These are phyloP conservation scores for Chalciporus piperatus DNA, from an alignment of 768 basidiomycete species.

Conservation along the genomic window DNA sequence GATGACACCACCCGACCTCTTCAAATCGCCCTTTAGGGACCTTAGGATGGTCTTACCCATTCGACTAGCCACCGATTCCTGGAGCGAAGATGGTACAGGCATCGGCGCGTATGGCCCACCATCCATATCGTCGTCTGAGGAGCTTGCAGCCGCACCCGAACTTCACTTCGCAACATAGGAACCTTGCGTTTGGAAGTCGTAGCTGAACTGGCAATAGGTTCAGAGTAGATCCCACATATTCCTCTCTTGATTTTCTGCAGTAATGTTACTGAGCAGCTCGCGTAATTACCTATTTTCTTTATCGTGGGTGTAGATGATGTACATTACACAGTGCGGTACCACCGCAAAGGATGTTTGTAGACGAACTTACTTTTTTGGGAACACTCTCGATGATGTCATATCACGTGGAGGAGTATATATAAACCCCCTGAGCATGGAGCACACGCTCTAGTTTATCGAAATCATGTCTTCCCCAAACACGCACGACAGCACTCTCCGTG, in stretches of 20 bases:
- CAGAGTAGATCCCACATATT: background rate
- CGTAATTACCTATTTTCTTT: background rate
- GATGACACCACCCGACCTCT: constrained; percentile 54
- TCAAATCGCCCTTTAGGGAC: constrained; percentile 54
- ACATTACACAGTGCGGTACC: no score
- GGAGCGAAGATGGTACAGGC: constrained; percentile 38
- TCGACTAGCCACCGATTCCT: constrained; percentile 61
- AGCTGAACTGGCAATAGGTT: background rate
- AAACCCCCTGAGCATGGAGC: background rate
- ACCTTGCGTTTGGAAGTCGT: background rate
- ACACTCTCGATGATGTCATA: constrained; percentile 20
- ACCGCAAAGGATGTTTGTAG: background rate
- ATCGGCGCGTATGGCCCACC: constrained; percentile 9
- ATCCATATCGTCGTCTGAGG: constrained; percentile 25
- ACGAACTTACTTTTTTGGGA: no score
- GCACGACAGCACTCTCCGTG: background rate
- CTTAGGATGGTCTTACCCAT: constrained; percentile 63
- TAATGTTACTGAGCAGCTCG: background rate
- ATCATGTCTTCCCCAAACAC: background rate
- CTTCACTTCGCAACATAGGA: constrained; percentile 2
- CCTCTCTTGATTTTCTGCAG: background rate
- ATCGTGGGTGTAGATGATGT: no score
- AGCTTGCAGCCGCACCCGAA: constrained; percentile 14
- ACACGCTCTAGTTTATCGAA: constrained; percentile 2
- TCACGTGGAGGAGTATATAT: constrained; percentile 21